These are phyloP conservation scores for Skeletonema costatum DNA, from an alignment of 108 stramenopile species.

Conservation along the genomic window DNA sequence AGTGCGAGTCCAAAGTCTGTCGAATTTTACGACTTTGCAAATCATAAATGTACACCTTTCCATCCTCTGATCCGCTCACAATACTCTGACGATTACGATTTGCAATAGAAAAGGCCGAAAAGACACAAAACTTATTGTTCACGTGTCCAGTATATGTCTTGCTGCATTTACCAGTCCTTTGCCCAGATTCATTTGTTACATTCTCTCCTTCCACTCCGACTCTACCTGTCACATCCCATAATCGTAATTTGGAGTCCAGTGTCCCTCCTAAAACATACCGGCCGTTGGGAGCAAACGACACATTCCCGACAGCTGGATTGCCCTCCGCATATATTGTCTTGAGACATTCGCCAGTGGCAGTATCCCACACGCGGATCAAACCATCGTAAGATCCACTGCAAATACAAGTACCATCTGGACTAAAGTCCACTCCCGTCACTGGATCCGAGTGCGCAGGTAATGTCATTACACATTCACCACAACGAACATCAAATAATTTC, in stretches of 20 bases:
- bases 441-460: slow-evolving; percentile 96
- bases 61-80: slow-evolving; percentile 90
- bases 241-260: slow-evolving; percentile 75
- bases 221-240: slow-evolving; percentile 73
- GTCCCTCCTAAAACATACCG: slow-evolving; percentile 85
- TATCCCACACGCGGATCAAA: slow-evolving; percentile 94
- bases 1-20: slow-evolving; percentile 80
- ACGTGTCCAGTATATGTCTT: slow-evolving; percentile 55
- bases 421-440: slow-evolving; percentile 91
- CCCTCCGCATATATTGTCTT: slow-evolving; percentile 94
- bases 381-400: slow-evolving; percentile 90
- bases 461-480: slow-evolving; percentile 89
- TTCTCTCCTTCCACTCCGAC: slow-evolving; percentile 34
- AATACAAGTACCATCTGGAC: slow-evolving; percentile 87
- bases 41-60: slow-evolving; percentile 87
- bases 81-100: slow-evolving; percentile 73
- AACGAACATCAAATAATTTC: slow-evolving; percentile 94
- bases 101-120: slow-evolving; percentile 65
- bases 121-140: slow-evolving; percentile 80
- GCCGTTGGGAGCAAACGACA: slow-evolving; percentile 91
- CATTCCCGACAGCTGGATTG: slow-evolving; percentile 84
- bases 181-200: slow-evolving; percentile 34
- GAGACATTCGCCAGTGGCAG: slow-evolving; percentile 92
- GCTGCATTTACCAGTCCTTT: slow-evolving; percentile 40
- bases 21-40: slow-evolving; percentile 73